These are phyloP conservation scores for Arachis monticola DNA, from an alignment of 331 rosid species.

Conservation along the genomic window DNA sequence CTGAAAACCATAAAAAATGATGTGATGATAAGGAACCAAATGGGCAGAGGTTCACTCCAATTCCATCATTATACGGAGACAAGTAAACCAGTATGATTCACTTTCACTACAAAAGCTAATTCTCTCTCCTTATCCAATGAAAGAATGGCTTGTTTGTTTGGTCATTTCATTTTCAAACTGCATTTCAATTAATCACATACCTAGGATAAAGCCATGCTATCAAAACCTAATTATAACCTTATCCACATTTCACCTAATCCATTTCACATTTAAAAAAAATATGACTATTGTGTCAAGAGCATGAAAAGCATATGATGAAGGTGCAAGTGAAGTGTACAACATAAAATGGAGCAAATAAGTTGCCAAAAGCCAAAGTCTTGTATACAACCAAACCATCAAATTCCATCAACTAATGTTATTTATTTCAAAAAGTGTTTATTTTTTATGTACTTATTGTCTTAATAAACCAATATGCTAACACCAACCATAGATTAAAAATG, in stretches of 20 bases:
- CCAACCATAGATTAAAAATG: no score
- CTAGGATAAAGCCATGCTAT: neutral
- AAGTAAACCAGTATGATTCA: neutral
- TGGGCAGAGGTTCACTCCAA: constrained; percentile 21
- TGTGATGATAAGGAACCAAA: constrained; percentile 3
- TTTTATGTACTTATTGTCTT: no score
- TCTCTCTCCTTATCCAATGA: neutral
- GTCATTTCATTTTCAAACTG: neutral
- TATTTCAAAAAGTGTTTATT: no score
- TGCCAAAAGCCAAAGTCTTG: neutral
- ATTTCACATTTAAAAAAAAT: neutral
- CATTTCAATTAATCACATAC: neutral
- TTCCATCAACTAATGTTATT: no score
- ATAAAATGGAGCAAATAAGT: neutral
- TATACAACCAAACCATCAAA: neutral
- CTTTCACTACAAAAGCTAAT: no score
- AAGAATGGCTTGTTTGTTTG: neutral
- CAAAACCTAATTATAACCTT: neutral
- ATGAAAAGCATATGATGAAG: neutral
- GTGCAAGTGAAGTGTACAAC: neutral
- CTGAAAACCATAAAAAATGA: constrained; percentile 8
- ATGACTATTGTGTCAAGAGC: neutral
- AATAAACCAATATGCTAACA: no score
- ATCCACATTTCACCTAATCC: neutral
- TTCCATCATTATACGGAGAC: neutral